Base-by-base conservation (phyloP, 345 rosid species). In the Alliaria petiolata region DNA sequence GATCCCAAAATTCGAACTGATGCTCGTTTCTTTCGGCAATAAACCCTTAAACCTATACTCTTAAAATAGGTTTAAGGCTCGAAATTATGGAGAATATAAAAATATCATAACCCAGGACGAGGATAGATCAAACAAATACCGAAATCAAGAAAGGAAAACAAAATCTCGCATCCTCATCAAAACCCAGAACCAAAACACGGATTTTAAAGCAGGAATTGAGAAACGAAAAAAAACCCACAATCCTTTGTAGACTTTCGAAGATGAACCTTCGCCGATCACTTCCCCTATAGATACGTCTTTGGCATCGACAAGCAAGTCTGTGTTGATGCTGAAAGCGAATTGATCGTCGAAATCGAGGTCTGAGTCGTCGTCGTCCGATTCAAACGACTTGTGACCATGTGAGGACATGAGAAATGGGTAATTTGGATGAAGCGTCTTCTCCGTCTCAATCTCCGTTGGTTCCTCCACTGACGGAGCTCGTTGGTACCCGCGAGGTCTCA, bases 401-500 rank as follows among this genome's bases (percentile, higher is more conserved):
- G 78, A 51, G 7, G 74, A 60, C 52, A 75, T 54, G 6, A 75
- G 59, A 62, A 76, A 76, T 30, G 79, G 79, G 70, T 35, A 76
- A 15, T 76, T 76, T 3, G 75, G 79, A 55, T 76, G 54, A 62
- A 76, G 70, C 58, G 74, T 76, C 25, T 53, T 69, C 50, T 53
- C 73, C 69, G 13, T 13, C 28, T 25, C 8, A 34, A 58, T 12
- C 31, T 35, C 56, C 53, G 49, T 12, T 14, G 57, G 3, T 50
- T 59, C 68, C 63, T 67, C 59, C 69, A 28, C 53, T 45, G 69
- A 68, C 16, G 79, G 69, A 44, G 75, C 61, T 62, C 75, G 60
- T 69, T 76, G 45, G 50, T 76, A 76, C 58, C 75, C 65, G 46
- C 70, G 65, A 76, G 65, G 34, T 39, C 71, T 58, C 79, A 76